A percentile compares a stretch with the other conserved stretches of the same genome.
Conservation (phyloP, 2,329 filamentous ascomycete species). For the Knoxdaviesia proteae region DNA sequence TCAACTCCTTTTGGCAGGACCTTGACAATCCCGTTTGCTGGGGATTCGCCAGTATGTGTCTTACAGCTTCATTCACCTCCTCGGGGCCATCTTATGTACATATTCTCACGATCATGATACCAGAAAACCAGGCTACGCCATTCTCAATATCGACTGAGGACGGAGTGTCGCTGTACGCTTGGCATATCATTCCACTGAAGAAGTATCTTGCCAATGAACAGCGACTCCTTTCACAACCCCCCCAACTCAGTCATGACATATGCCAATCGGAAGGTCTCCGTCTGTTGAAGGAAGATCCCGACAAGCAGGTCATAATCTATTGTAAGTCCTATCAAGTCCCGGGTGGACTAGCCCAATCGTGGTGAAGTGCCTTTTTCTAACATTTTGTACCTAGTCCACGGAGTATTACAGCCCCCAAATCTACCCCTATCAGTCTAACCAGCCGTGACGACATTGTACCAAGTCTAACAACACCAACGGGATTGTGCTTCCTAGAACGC, state of each 20-base stretch:
- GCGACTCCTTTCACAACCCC: constrained; percentile 29
- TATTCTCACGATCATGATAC: neutral
- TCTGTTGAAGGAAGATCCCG: constrained; percentile 40
- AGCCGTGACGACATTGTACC: constrained; percentile 11
- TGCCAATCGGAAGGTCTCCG: constrained; percentile 35
- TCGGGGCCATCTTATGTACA: neutral
- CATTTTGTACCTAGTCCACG: constrained; percentile 1
- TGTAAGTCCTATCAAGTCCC: constrained; percentile 10
- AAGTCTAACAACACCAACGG: constrained; percentile 1
- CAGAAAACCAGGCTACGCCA: constrained; percentile 73
- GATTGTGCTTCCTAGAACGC: constrained; percentile 39
- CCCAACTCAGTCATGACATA: constrained; percentile 30
- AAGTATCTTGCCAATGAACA: constrained; percentile 54
- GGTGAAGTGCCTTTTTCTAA: neutral
- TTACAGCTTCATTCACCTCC: constrained; percentile 4
- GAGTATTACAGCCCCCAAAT: constrained; percentile 1
- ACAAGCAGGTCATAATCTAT: constrained; percentile 39
- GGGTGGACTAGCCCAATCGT: no score
- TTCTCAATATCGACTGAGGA: constrained; percentile 61
- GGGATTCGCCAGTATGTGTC: constrained; percentile 54
- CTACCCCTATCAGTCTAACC: neutral
- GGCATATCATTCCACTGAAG: constrained; percentile 71
- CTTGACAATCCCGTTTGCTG: constrained; percentile 59
- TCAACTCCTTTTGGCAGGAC: constrained; percentile 57
- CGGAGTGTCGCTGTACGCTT: constrained; percentile 60